These are phyloP conservation scores for Tubosaeta brunneosetosa DNA, from an alignment of 768 basidiomycete genomes.

Conservation along the genomic window DNA sequence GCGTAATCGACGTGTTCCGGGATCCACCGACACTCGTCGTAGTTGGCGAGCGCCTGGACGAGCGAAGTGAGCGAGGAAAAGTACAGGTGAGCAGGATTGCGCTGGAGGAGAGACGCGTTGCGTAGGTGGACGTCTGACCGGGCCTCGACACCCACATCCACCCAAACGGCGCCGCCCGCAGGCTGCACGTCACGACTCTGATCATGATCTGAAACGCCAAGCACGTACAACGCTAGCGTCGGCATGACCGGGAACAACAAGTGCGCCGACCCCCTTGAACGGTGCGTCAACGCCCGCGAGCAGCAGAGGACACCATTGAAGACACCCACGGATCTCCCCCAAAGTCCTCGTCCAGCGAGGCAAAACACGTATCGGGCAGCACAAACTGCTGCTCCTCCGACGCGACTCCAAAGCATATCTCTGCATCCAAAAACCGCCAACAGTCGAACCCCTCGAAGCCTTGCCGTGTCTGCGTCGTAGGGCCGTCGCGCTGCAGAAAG, in stretches of 20 bases:
- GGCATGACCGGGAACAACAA: conserved; percentile 55
- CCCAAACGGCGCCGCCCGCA: conserved; percentile 24
- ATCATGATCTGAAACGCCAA: conserved; percentile 32
- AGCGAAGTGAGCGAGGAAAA: conserved; percentile 52
- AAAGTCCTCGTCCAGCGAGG: conserved; percentile 48
- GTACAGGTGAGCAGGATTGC: conserved; percentile 45
- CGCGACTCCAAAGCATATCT: conserved; percentile 52
- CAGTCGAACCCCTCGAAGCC: conserved; percentile 34
- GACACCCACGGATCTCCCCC: conserved; percentile 22
- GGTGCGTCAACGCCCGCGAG: background rate
- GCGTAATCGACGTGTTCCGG: conserved; percentile 51
- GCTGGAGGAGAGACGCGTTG: conserved; percentile 54
- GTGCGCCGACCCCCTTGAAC: conserved; percentile 41
- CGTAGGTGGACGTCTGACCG: conserved; percentile 56
- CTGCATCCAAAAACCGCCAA: conserved; percentile 45
- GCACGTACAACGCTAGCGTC: conserved; percentile 49
- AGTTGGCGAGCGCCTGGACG: conserved; percentile 48
- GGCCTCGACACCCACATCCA: conserved; percentile 49
- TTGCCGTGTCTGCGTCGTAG: background rate
- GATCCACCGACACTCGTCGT: conserved; percentile 55
- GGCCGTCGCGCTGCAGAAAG: conserved; percentile 21
- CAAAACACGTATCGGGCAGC: conserved; percentile 50
- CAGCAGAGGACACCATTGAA: background rate
- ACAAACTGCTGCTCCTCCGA: conserved; percentile 55
- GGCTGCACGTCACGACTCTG: conserved; percentile 6